These are phyloP conservation scores for Yamadazyma blattariae DNA, from an alignment of 1,139 yeast genomes.

Conservation along the genomic window DNA sequence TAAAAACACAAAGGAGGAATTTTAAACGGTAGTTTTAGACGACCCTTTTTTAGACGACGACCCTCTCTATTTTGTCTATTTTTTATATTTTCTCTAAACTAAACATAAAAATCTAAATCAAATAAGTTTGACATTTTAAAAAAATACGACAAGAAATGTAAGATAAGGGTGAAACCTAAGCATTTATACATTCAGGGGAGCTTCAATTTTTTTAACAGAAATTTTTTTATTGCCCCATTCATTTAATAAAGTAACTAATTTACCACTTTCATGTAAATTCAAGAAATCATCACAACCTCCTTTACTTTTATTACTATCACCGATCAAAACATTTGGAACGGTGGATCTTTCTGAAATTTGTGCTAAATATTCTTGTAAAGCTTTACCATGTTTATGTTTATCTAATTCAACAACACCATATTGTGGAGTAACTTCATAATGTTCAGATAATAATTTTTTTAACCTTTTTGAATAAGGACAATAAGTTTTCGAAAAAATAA, in stretches of 20 bases:
- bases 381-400: slow-evolving; percentile 63
- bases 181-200: slow-evolving; percentile 48
- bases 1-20: too few species aligned
- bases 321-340: slow-evolving; percentile 70
- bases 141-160: too few species aligned
- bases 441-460: slow-evolving; percentile 60
- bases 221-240: slow-evolving; percentile 65
- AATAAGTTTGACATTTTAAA: too few species aligned
- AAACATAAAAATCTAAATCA: too few species aligned
- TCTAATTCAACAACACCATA: slow-evolving; percentile 82
- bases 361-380: slow-evolving; percentile 58
- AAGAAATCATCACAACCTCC: slow-evolving; percentile 83
- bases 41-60: too few species aligned
- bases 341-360: slow-evolving; percentile 60
- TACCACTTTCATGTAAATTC: slow-evolving; percentile 55
- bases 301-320: slow-evolving; percentile 50
- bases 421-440: slow-evolving; percentile 69
- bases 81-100: too few species aligned
- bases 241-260: slow-evolving; percentile 45
- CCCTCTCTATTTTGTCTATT: too few species aligned
- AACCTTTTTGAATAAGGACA: slow-evolving; percentile 76
- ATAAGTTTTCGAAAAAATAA: slow-evolving; percentile 64
- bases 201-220: slow-evolving; percentile 50
- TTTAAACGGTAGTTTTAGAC: too few species aligned
- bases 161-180: too few species aligned